Conservation (phyloP, 179 eudicot genomes). For the Gypsophila paniculata region DNA sequence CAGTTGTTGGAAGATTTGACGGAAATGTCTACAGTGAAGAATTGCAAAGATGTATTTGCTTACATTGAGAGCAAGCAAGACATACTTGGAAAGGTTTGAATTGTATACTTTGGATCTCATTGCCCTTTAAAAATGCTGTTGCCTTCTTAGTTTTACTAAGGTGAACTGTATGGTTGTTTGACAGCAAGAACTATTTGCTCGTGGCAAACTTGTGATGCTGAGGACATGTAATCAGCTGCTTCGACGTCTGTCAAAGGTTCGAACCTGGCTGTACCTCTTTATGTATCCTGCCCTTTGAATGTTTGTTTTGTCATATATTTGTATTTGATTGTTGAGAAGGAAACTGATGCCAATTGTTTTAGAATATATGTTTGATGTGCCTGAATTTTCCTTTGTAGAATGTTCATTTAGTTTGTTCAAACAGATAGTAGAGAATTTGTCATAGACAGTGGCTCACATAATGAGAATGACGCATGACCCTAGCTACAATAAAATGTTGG, state of each 20-base stretch:
- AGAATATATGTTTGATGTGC: background rate
- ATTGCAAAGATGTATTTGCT: constrained; percentile 91
- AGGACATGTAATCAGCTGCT: constrained; percentile 99
- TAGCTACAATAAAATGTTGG: background rate
- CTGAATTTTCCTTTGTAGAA: background rate
- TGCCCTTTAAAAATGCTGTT: background rate
- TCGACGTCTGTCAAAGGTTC: constrained; percentile 96
- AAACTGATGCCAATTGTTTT: constrained; percentile 1
- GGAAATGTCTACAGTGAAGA: constrained; percentile 99
- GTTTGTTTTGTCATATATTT: constrained; percentile 4
- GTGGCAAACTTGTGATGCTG: constrained; percentile 98
- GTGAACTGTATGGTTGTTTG: constrained; percentile 21
- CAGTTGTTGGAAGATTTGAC: constrained; percentile 96
- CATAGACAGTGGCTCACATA: background rate
- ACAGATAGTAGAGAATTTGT: background rate
- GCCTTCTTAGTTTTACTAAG: constrained; percentile 16
- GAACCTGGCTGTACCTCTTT: constrained; percentile 9
- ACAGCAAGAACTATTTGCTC: constrained; percentile 91
- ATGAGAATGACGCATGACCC: background rate
- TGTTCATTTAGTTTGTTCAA: background rate
- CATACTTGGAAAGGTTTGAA: constrained; percentile 79
- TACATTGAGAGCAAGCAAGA: constrained; percentile 99
- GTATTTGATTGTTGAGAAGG: background rate
- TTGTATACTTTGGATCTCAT: constrained; percentile 1
- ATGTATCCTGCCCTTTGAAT: background rate